Conservation (phyloP, 2,329 filamentous ascomycete species). For the Penicillium sp. region DNA sequence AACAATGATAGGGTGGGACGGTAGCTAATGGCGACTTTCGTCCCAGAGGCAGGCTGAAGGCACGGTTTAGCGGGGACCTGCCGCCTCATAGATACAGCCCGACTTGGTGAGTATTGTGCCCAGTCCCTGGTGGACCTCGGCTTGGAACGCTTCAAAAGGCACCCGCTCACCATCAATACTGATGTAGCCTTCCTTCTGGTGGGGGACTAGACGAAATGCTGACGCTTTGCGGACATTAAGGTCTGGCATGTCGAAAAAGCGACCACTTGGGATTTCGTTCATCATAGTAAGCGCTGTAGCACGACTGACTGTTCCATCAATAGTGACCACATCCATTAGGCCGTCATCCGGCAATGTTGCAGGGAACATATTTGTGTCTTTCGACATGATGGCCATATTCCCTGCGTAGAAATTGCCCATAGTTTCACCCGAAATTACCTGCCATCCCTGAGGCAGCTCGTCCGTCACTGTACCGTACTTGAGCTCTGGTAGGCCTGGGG, state of each 20-base stretch:
- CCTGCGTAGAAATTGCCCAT: conserved; percentile 92
- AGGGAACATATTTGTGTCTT: conserved; percentile 78
- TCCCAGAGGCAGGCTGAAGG: neutral
- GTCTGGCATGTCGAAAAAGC: conserved; percentile 74
- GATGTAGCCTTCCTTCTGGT: conserved; percentile 73
- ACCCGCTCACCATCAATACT: conserved; percentile 90
- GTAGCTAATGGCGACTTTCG: neutral
- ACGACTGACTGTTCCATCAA: conserved; percentile 71
- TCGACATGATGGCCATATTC: conserved; percentile 91
- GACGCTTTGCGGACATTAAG: conserved; percentile 80
- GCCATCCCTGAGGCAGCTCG: conserved; percentile 73
- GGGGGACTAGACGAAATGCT: conserved; percentile 82
- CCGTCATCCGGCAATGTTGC: conserved; percentile 80
- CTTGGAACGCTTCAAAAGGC: conserved; percentile 86
- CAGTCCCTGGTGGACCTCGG: conserved; percentile 77
- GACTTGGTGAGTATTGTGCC: conserved; percentile 80
- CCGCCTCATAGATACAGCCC: conserved; percentile 66
- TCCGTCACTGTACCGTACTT: conserved; percentile 78
- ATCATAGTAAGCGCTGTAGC: conserved; percentile 67
- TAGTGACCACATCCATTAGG: conserved; percentile 76
- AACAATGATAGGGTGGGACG: neutral
- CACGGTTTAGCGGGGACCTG: conserved; percentile 31
- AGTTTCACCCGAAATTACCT: conserved; percentile 67
- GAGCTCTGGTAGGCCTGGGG: conserved; percentile 65
- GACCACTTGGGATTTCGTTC: conserved; percentile 66